phyloP scores from a whole-genome alignment of 2,329 filamentous ascomycete genomes.

The Verticillium zaregamsianum region DNA sequence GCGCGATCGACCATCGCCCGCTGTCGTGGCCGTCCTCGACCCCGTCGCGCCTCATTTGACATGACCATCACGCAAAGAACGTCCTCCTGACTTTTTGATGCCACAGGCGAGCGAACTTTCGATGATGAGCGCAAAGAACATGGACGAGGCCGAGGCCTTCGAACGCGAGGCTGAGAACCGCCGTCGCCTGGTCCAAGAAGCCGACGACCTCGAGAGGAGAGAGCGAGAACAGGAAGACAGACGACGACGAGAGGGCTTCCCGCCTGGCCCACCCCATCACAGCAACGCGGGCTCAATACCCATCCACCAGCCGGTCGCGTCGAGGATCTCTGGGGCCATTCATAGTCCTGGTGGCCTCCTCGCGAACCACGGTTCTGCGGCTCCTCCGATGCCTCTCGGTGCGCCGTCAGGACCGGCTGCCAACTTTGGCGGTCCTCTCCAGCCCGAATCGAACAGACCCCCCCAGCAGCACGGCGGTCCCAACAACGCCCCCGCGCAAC shows the following conservation, averaged over 20 bases:
- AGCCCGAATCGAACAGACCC: constrained; percentile 46
- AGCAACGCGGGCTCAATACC: constrained; percentile 84
- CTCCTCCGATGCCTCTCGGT: constrained; percentile 47
- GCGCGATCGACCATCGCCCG: not conserved
- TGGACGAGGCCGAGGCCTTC: constrained; percentile 13
- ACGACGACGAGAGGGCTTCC: constrained; percentile 60
- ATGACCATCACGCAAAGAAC: not conserved
- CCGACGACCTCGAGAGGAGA: constrained; percentile 48
- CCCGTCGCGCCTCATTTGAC: not conserved
- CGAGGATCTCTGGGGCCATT: constrained; percentile 74
- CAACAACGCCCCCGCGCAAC: constrained; percentile 39
- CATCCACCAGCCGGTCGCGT: constrained; percentile 90
- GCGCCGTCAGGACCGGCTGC: constrained; percentile 46
- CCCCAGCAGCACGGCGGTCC: constrained; percentile 50
- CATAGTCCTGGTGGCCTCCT: constrained; percentile 90
- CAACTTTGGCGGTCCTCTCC: constrained; percentile 52
- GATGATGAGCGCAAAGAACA: constrained; percentile 14
- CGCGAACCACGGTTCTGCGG: constrained; percentile 62
- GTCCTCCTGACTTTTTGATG: not conserved
- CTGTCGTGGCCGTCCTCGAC: not conserved
- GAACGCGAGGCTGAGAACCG: constrained; percentile 26
- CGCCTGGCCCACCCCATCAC: constrained; percentile 69
- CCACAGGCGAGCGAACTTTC: constrained; percentile 7
- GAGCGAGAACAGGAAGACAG: constrained; percentile 64
- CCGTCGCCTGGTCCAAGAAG: constrained; percentile 14